Base-by-base conservation (phyloP, 2,329 filamentous ascomycete genomes). In the Tympanopsis confertula region DNA sequence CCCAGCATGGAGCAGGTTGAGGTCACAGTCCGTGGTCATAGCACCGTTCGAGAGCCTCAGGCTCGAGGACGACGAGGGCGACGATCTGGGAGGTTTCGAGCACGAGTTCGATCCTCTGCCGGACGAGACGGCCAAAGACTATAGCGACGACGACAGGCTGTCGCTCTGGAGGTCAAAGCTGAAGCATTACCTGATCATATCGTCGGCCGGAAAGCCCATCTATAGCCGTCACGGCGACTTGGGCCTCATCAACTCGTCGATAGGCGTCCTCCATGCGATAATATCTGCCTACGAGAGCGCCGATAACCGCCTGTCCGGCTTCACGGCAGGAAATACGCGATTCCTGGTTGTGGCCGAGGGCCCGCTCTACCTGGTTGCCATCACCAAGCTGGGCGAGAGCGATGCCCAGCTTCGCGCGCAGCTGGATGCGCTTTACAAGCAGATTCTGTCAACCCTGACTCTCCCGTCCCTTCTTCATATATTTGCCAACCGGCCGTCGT, bases 141-240 rank as follows among this genome's bases (percentile, higher is more conserved):
- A 61, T 42, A 58, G 55, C 35, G 71, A 77, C 39, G 74, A 79
- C 35, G 61, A 68, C 35, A 63, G 86, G 19, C 66, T 94, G 29
- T 62, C 66, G 13, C 68, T 78, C 44, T 98, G 88, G 88, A 91
- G 87, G 54, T 76, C 82, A 26, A 95, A 96, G 62, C 69, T 88
- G 44, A 98, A 98, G 59, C 91, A 98, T 59, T 98, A 94, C 57
- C 77, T 98, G 61, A 94, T 98, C 50, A 66, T 98, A 1, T 96
- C 91, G 2, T 89, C 87, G 13, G 89, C 93, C 7, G 91, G 91
- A 15, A 98, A 98, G 56, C 93, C 91, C 10, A 93, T 98, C 36
- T 98, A 91, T 69, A 96, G 88, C 51, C 76, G 93, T 36, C 89
- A 98, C 54, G 91, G 93, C 30, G 86, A 95, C 47, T 72, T 94